Conservation (phyloP, 1,139 yeast genomes). For the Debaryomyces sp. region DNA sequence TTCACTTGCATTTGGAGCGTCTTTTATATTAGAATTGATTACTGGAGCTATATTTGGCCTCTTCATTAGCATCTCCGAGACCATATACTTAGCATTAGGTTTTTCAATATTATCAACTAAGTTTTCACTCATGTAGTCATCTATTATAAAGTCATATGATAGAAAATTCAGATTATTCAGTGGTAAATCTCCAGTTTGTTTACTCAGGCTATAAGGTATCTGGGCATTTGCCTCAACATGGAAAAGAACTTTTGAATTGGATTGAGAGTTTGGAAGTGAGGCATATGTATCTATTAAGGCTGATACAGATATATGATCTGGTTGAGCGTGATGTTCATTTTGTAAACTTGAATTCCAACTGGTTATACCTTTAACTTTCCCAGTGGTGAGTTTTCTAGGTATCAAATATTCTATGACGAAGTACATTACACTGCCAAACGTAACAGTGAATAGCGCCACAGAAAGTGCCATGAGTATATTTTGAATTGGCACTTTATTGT, state of each 20-base stretch:
- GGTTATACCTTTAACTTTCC: background rate
- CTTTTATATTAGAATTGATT: background rate
- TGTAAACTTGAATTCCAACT: background rate
- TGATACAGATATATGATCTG: background rate
- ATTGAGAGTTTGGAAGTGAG: background rate
- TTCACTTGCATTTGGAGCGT: background rate
- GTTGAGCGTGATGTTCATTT: background rate
- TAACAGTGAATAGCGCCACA: background rate
- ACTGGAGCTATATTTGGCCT: background rate
- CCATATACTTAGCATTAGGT: background rate
- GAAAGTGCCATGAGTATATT: background rate
- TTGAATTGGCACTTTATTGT: background rate
- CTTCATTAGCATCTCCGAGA: background rate
- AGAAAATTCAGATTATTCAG: background rate
- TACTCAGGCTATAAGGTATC: background rate
- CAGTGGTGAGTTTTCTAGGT: background rate
- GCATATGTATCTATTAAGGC: background rate
- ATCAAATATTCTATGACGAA: background rate
- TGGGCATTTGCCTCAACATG: background rate
- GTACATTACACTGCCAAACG: background rate
- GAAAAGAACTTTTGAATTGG: background rate
- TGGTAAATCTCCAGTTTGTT: background rate
- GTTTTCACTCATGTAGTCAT: background rate
- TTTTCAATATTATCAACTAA: background rate
- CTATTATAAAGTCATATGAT: background rate